Conservation (phyloP, 75 land plant species). For the Pinus taeda region DNA sequence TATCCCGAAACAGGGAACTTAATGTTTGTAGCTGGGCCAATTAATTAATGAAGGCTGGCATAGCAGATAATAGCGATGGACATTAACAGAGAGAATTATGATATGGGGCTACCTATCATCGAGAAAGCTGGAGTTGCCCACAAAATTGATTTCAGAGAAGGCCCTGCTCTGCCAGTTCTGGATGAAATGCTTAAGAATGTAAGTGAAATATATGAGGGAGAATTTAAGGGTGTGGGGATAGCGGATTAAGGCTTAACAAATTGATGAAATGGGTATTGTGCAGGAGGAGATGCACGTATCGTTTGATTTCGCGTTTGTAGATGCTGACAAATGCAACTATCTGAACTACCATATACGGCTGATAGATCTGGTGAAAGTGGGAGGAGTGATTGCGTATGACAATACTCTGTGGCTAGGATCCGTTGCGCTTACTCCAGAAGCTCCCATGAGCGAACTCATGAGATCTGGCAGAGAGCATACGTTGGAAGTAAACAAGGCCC, state of each 20-base stretch:
- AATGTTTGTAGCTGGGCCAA: no score
- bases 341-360: constrained; percentile 63
- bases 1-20: no score
- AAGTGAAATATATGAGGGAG: background rate
- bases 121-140: constrained; percentile 68
- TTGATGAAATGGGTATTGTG: background rate
- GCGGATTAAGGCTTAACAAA: no score
- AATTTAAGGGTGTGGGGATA: no score
- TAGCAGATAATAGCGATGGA: constrained; percentile 69
- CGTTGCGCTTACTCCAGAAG: constrained; percentile 47
- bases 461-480: constrained; percentile 31
- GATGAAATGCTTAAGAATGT: constrained; percentile 46
- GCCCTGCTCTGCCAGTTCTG: constrained; percentile 54
- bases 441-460: constrained; percentile 27
- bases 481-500: constrained; percentile 48
- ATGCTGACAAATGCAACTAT: constrained; percentile 85
- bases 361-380: constrained; percentile 65
- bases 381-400: constrained; percentile 87
- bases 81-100: constrained; percentile 55
- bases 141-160: constrained; percentile 78
- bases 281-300: constrained; percentile 30
- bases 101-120: constrained; percentile 61
- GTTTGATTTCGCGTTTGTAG: constrained; percentile 83
- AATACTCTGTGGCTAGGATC: constrained; percentile 87
- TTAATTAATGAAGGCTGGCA: no score